Conservation (phyloP, 2,329 filamentous ascomycete species). For the Rhynchosporium graminicola region DNA sequence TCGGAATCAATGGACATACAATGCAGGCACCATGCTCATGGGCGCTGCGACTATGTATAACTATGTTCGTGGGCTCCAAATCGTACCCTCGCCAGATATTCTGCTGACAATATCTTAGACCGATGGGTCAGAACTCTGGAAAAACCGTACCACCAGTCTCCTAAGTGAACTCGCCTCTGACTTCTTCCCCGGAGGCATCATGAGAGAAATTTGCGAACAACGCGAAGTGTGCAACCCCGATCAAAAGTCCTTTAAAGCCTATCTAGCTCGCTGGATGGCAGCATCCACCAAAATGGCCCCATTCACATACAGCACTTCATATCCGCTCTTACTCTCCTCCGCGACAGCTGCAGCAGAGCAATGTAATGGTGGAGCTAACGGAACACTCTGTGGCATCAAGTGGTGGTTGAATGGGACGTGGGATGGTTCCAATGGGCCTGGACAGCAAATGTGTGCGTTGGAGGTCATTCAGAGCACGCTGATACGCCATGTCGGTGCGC, state of each 20-base stretch:
- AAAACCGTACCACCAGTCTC: slow-evolving; percentile 56
- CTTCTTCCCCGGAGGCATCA: slow-evolving; percentile 57
- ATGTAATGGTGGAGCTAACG: slow-evolving; percentile 58
- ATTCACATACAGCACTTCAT: slow-evolving; percentile 54
- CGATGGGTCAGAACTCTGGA: slow-evolving; percentile 54
- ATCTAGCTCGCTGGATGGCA: slow-evolving; percentile 62
- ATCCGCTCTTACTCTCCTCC: slow-evolving; percentile 55
- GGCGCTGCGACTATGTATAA: slow-evolving; percentile 70
- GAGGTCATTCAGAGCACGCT: slow-evolving; percentile 64
- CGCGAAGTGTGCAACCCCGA: slow-evolving; percentile 60
- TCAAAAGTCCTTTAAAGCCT: slow-evolving; percentile 65
- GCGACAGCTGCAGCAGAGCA: slow-evolving; percentile 58
- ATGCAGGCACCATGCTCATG: slow-evolving; percentile 65
- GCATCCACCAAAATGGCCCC: slow-evolving; percentile 65
- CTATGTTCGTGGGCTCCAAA: slow-evolving; percentile 46
- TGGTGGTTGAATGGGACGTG: slow-evolving; percentile 57
- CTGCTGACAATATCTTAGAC: slow-evolving; percentile 33
- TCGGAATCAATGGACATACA: slow-evolving; percentile 68
- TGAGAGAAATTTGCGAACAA: slow-evolving; percentile 66
- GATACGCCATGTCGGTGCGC: slow-evolving; percentile 45
- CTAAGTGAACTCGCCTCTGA: slow-evolving; percentile 54
- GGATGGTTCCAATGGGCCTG: slow-evolving; percentile 63
- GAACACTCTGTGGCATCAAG: slow-evolving; percentile 59
- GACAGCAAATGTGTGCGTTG: slow-evolving; percentile 70
- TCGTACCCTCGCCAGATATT: neutral